Conservation (phyloP, 23 red algal species). For the Gracilaria caudata region DNA sequence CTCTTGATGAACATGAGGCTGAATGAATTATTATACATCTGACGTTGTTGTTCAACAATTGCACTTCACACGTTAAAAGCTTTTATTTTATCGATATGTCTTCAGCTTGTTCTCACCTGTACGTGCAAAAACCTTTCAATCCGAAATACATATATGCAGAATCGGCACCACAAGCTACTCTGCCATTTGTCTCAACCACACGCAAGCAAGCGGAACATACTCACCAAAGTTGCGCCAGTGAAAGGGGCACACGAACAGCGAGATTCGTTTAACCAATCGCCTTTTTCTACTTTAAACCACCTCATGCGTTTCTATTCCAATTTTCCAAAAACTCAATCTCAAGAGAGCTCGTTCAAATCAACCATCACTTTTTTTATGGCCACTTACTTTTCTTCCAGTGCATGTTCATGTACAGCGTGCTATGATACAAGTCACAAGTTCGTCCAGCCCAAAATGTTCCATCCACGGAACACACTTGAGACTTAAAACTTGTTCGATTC, state of each 20-base stretch:
- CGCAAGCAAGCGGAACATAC: background rate
- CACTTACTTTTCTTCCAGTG: background rate
- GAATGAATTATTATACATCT: too few relatives aligned
- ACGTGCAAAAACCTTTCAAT: too few relatives aligned
- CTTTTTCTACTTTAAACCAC: background rate
- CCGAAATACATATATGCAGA: too few relatives aligned
- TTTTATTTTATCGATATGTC: too few relatives aligned
- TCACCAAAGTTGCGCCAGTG: background rate
- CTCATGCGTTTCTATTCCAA: background rate
- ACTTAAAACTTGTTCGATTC: too few relatives aligned
- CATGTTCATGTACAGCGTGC: background rate
- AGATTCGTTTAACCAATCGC: background rate
- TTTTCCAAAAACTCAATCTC: slow-evolving; percentile 5
- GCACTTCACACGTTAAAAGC: too few relatives aligned
- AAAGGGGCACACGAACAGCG: background rate
- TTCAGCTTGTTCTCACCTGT: too few relatives aligned
- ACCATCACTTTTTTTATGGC: background rate
- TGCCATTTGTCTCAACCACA: too few relatives aligned
- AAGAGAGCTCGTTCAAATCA: background rate
- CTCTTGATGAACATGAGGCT: too few relatives aligned
- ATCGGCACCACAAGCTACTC: too few relatives aligned
- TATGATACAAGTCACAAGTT: background rate
- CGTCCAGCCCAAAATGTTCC: background rate
- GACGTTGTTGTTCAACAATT: too few relatives aligned
- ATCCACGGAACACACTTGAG: slow-evolving; percentile 4